Conservation (phyloP, 345 rosid species). For the Corchorus olitorius region DNA sequence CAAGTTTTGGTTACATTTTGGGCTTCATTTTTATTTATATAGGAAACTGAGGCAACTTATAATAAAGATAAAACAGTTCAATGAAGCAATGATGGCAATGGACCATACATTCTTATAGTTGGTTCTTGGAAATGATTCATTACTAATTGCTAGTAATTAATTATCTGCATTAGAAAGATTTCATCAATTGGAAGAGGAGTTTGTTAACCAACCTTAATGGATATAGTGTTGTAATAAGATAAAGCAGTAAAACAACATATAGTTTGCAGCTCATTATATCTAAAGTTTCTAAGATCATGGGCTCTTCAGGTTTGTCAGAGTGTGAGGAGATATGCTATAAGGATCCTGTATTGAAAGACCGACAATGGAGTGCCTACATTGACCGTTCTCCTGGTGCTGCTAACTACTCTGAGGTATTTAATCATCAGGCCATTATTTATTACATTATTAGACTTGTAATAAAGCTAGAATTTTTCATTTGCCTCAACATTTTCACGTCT, state of each 20-base stretch:
- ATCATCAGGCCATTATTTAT: background rate
- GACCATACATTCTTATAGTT: background rate
- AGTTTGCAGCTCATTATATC: background rate
- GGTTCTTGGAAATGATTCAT: background rate
- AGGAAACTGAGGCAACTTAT: background rate
- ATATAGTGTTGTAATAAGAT: background rate
- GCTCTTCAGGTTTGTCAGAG: conserved; percentile 62
- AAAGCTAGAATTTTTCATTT: background rate
- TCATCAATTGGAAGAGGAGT: conserved; percentile 1
- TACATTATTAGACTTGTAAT: background rate
- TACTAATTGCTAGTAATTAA: too few species aligned
- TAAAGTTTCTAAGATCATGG: conserved; percentile 26
- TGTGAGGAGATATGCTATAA: conserved; percentile 91
- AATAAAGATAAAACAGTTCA: background rate
- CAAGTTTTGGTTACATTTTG: background rate
- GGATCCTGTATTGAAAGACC: conserved; percentile 95
- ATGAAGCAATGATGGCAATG: background rate
- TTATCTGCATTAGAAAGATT: background rate
- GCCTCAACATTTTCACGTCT: background rate
- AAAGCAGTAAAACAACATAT: background rate
- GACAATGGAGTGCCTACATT: conserved; percentile 85
- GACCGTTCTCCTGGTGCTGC: conserved; percentile 33
- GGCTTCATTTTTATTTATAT: background rate
- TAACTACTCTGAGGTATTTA: background rate
- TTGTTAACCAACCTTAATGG: background rate